Evolutionary conservation across 768 basidiomycete species (phyloP).

Genomic region (Mycena maculata): DNA sequence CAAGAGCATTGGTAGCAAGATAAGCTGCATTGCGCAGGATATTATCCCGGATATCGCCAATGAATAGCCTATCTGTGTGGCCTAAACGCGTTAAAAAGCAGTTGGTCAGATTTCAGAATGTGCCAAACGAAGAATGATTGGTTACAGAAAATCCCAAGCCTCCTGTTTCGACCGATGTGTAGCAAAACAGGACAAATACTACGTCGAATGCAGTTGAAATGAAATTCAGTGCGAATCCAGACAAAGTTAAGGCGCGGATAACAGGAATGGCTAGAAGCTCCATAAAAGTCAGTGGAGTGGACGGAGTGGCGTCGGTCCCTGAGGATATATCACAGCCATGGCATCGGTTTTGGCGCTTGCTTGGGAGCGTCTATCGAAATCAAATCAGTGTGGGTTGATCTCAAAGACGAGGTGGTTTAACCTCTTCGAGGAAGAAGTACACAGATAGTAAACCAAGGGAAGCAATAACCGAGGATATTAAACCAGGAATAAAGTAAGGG

Average conservation of each 20-base stretch:
- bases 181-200: conserved; percentile 73
- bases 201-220: conserved; percentile 72
- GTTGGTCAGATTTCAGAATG: conserved; percentile 38
- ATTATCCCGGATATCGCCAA: conserved; percentile 62
- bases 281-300: conserved; percentile 40
- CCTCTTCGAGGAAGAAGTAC: conserved; percentile 65
- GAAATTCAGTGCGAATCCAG: conserved; percentile 62
- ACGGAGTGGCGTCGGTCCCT: too few relatives aligned
- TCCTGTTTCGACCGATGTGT: conserved; percentile 63
- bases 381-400: too few relatives aligned
- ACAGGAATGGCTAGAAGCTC: conserved; percentile 62
- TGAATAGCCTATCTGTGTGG: conserved; percentile 52
- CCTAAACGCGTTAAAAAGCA: conserved; percentile 42
- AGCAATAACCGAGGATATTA: conserved; percentile 55
- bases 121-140: conserved; percentile 6
- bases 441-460: conserved; percentile 53
- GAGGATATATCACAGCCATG: too few relatives aligned
- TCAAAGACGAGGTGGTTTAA: too few relatives aligned
- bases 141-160: conserved; percentile 53
- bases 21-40: conserved; percentile 59
- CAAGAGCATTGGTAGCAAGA: conserved; percentile 65
- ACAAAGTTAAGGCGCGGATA: conserved; percentile 60
- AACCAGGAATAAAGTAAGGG: conserved; percentile 73
- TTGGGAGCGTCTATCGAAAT: conserved; percentile 48
- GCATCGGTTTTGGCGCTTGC: conserved; percentile 45